phyloP scores from a whole-genome alignment of 2,329 filamentous ascomycete species.

The Penicillium frequentans region DNA sequence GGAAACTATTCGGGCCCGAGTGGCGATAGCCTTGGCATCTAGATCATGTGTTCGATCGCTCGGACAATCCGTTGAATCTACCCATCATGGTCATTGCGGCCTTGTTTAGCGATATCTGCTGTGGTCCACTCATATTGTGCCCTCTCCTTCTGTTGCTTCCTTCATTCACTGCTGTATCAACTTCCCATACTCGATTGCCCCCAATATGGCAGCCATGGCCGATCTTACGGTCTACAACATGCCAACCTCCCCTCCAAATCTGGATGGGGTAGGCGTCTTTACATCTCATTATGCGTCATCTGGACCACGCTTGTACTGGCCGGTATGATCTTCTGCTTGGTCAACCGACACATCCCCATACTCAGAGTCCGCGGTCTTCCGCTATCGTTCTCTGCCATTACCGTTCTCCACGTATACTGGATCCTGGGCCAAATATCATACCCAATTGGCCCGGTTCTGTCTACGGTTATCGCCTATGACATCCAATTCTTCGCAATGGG shows the following conservation, averaged over 20 bases:
- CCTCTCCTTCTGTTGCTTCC: too few relatives aligned
- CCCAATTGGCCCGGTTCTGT: conserved; percentile 38
- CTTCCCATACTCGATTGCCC: neutral
- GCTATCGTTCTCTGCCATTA: conserved; percentile 37
- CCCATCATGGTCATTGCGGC: neutral
- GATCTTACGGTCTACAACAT: conserved; percentile 8
- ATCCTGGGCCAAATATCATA: conserved; percentile 31
- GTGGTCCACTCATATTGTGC: too few relatives aligned
- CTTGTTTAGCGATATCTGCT: neutral
- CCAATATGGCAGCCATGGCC: conserved; percentile 1
- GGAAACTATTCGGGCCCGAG: neutral
- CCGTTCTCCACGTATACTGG: conserved; percentile 41
- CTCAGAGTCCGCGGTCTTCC: conserved; percentile 41
- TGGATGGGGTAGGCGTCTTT: conserved; percentile 3
- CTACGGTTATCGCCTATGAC: conserved; percentile 40
- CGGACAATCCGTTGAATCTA: neutral
- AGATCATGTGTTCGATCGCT: neutral
- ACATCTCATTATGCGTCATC: conserved; percentile 5
- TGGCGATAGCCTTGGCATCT: neutral
- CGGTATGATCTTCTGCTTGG: conserved; percentile 34
- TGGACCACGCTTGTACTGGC: conserved; percentile 8
- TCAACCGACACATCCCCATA: conserved; percentile 33
- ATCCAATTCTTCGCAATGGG: conserved; percentile 68
- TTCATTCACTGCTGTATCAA: neutral
- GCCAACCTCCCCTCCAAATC: conserved; percentile 5